Evolutionary conservation across 768 basidiomycete genomes (phyloP).

Genomic region (Tulasnella calospora): DNA sequence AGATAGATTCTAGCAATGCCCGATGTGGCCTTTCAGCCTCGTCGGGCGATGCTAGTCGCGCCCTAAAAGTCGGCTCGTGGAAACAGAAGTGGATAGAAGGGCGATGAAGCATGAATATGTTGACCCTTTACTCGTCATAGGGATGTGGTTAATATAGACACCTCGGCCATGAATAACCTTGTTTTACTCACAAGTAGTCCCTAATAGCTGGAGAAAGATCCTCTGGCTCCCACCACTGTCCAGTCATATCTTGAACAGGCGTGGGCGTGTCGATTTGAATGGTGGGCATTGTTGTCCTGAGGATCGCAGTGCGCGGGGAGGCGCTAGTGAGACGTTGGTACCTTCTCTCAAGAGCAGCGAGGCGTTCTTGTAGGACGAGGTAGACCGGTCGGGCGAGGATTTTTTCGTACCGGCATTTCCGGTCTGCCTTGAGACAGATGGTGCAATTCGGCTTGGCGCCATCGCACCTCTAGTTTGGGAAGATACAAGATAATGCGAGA

Average conservation of each 20-base stretch:
- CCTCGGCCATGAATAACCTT: not conserved
- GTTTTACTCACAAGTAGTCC: not conserved
- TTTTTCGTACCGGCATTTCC: conserved; percentile 18
- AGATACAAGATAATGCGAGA: not conserved
- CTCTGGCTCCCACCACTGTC: conserved; percentile 15
- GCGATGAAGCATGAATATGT: conserved; percentile 9
- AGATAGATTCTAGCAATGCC: conserved; percentile 24
- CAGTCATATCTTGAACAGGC: not conserved
- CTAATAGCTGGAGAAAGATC: not conserved
- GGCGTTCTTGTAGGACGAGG: conserved; percentile 16
- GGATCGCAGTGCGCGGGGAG: not conserved
- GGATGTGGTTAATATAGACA: not conserved
- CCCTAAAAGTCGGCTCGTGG: conserved; percentile 11
- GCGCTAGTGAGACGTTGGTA: not conserved
- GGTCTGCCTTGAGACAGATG: not conserved
- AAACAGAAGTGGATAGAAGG: conserved; percentile 1
- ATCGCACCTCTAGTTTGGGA: conserved; percentile 5
- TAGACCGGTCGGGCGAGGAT: conserved; percentile 12
- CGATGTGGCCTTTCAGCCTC: conserved; percentile 16
- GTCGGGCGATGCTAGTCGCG: not conserved
- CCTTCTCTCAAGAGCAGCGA: conserved; percentile 1
- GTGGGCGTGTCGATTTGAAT: not conserved
- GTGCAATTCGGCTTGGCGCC: conserved; percentile 12
- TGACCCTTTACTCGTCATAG: not conserved
- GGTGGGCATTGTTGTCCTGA: not conserved